Base-by-base conservation (phyloP, 2,329 filamentous ascomycete genomes). In the Tothia fuscella region DNA sequence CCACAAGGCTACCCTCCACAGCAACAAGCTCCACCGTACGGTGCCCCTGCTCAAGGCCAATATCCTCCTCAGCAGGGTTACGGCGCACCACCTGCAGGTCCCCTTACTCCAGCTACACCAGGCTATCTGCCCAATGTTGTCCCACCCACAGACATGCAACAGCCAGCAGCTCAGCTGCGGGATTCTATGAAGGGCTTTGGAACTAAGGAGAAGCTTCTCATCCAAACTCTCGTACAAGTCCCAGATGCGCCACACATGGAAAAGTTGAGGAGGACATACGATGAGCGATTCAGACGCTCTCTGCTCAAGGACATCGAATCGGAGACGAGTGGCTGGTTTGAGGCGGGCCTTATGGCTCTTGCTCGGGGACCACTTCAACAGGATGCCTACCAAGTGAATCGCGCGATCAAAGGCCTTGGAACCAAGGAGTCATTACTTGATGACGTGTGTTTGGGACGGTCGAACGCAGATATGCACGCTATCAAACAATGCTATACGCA, bases 181-280 rank as follows among this genome's bases (percentile, higher is more conserved):
- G 73, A 73, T 50, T 85, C 89, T 2, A 94, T 95, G 86, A 94
- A 93, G 61, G 87, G 87, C 0, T 84, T 94, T 47, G 89, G 88
- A 25, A 95, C 88, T 0, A 78, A 96, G 53, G 88, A 95, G 59
- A 80, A 78, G 53, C 61, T 72, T 0, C 65, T 96, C 13, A 88
- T 93, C 48, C 65, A 68, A 2, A 65, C 80, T 3, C 66, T 96
- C 6, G 65, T 80, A 3, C 74, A 70, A 50, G 44, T 46, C 13
- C 80, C 87, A 48, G 84, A 93, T 48, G 82, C 88, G 1, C 66
- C 87, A 4, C 83, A 93, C 57, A 72, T 91, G 47, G 74, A 79
- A 36, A 67, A 74, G 6, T 68, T 93, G 39, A 75, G 78, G 43
- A 58, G 70, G 6, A 71, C 80, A 3, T 96, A 82, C 64, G 65